phyloP scores from a whole-genome alignment of 202 grass and related monocot genomes.

The Thinopyrum obtusiflorum region DNA sequence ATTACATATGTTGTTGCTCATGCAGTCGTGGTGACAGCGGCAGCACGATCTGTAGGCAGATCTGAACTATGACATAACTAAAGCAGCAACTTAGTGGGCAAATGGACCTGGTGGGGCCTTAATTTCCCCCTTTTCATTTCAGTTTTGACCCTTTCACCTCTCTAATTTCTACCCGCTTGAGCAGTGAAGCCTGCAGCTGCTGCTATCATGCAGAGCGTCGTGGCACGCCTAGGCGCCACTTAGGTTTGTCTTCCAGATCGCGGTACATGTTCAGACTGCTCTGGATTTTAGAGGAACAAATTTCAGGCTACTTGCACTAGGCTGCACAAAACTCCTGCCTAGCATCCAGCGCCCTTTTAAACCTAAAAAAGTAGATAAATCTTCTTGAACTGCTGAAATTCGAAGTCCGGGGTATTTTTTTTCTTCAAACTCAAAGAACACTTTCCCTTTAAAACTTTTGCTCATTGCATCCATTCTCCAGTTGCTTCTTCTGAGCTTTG shows the following conservation, averaged over 20 bases:
- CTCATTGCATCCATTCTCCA: neutral
- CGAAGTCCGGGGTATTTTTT: neutral
- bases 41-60: neutral
- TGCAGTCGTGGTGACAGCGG: neutral
- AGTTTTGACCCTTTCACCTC: neutral
- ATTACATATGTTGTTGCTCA: neutral
- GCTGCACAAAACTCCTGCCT: too few relatives aligned
- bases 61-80: neutral
- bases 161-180: neutral
- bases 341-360: too few relatives aligned
- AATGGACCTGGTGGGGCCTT: neutral
- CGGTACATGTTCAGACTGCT: too few relatives aligned
- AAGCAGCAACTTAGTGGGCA: neutral
- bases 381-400: conserved; percentile 22
- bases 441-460: neutral
- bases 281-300: too few relatives aligned
- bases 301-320: too few relatives aligned
- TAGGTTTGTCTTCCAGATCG: too few relatives aligned
- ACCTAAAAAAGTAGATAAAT: neutral
- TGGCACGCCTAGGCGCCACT: too few relatives aligned
- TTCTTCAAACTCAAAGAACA: neutral
- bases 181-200: neutral
- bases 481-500: conserved; percentile 11
- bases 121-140: neutral
- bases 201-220: neutral